These are phyloP conservation scores for Chlorencoelia australis DNA, from an alignment of 2,329 filamentous ascomycete species.

Conservation along the genomic window DNA sequence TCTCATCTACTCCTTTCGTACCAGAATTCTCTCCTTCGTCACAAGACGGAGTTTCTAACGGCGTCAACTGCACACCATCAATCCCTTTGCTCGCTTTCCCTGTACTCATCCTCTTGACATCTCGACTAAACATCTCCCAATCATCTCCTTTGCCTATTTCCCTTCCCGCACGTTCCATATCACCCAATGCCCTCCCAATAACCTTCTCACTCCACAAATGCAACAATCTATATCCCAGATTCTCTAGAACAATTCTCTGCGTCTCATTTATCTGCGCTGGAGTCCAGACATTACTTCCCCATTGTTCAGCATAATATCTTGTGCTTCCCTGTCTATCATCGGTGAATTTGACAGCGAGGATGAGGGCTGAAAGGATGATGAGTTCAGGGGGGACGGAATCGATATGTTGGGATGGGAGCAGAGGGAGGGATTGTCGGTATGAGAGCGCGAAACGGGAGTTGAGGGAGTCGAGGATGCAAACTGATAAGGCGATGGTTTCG, in stretches of 20 bases:
- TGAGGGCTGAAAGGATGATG: conserved; percentile 50
- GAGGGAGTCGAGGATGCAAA: conserved; percentile 57
- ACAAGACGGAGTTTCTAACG: conserved; percentile 1
- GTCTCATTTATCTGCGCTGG: conserved; percentile 53
- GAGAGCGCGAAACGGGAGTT: conserved; percentile 50
- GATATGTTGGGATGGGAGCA: conserved; percentile 41
- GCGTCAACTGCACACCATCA: conserved; percentile 2
- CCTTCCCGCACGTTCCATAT: conserved; percentile 49
- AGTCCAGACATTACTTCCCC: conserved; percentile 48
- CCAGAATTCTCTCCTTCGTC: no score
- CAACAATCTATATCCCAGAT: conserved; percentile 51
- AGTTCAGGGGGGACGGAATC: conserved; percentile 52
- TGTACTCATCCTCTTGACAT: neutral
- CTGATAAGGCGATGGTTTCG: conserved; percentile 53
- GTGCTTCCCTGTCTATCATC: conserved; percentile 48
- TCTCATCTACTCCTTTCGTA: no score
- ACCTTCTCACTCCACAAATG: conserved; percentile 47
- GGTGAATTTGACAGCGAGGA: conserved; percentile 56
- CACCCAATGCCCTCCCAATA: conserved; percentile 48
- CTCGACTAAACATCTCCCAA: neutral
- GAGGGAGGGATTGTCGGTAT: conserved; percentile 51
- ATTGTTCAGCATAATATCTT: conserved; percentile 41
- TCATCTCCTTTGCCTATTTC: neutral
- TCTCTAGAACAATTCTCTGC: conserved; percentile 54
- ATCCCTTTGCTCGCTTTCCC: conserved; percentile 3